Conservation (phyloP, 2,329 filamentous ascomycete genomes). For the Scopulariopsis brevicaulis region DNA sequence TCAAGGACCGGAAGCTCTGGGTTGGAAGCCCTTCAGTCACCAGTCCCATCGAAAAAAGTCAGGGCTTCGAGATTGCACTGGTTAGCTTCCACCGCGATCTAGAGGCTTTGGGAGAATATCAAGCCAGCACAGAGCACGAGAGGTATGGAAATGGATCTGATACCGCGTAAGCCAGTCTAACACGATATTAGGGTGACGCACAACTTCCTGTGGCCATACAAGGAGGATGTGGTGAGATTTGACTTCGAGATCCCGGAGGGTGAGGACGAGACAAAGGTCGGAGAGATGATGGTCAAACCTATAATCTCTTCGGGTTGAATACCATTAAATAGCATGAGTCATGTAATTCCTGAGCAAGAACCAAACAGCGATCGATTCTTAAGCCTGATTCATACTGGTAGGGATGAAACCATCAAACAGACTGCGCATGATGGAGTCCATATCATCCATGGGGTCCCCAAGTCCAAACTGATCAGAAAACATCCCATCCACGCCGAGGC, state of each 20-base stretch:
- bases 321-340: no score
- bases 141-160: neutral
- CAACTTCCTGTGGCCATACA: conserved; percentile 37
- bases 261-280: conserved; percentile 17
- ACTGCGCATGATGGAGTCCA: neutral
- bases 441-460: neutral
- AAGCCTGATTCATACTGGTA: neutral
- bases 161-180: neutral
- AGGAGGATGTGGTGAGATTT: conserved; percentile 39
- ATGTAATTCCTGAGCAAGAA: no score
- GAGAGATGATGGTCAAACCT: no score
- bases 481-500: neutral
- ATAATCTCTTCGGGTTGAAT: no score
- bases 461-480: neutral
- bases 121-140: neutral
- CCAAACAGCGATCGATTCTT: no score
- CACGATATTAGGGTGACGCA: conserved; percentile 30
- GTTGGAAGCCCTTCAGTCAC: conserved; percentile 43
- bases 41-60: conserved; percentile 36
- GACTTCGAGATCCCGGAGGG: conserved; percentile 36
- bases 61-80: conserved; percentile 38
- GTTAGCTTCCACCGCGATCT: conserved; percentile 36
- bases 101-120: conserved; percentile 24
- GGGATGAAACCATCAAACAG: neutral
- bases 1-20: conserved; percentile 32